phyloP scores from a whole-genome alignment of 2,329 filamentous ascomycete genomes.

The Rhynchosporium secalis region DNA sequence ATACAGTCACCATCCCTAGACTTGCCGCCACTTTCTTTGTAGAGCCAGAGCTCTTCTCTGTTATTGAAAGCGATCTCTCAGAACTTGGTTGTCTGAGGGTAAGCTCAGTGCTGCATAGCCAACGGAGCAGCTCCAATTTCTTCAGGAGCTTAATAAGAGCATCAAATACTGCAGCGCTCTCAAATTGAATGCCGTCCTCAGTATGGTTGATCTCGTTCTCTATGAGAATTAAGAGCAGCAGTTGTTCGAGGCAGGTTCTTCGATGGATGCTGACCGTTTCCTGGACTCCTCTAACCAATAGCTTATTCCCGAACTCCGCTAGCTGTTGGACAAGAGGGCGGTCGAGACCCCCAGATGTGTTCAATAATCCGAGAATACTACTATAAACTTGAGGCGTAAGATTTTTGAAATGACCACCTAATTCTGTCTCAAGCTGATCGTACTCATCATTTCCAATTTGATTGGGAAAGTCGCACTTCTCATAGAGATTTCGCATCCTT shows the following conservation, averaged over 20 bases:
- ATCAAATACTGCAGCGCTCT: conserved; percentile 71
- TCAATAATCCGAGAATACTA: conserved; percentile 51
- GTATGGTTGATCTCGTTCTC: conserved; percentile 77
- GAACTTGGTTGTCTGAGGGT: conserved; percentile 49
- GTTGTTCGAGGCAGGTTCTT: conserved; percentile 75
- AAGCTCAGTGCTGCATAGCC: conserved; percentile 63
- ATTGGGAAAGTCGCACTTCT: conserved; percentile 74
- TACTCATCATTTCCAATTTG: conserved; percentile 83
- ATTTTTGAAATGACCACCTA: conserved; percentile 65
- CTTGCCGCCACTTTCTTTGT: conserved; percentile 46
- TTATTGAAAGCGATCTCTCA: conserved; percentile 42
- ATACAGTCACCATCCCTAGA: conserved; percentile 54
- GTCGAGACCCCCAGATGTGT: conserved; percentile 42
- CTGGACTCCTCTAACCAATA: conserved; percentile 74
- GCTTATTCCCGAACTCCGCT: conserved; percentile 73
- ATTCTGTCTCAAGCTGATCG: conserved; percentile 63
- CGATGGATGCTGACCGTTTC: conserved; percentile 74
- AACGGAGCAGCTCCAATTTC: conserved; percentile 71
- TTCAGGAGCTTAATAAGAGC: conserved; percentile 69
- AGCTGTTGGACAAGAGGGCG: conserved; percentile 46
- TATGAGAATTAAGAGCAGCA: conserved; percentile 83
- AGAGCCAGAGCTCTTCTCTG: conserved; percentile 33
- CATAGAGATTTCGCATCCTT: conserved; percentile 75
- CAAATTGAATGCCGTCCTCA: conserved; percentile 64
- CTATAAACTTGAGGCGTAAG: conserved; percentile 57